phyloP scores from a whole-genome alignment of 2,329 filamentous ascomycete species.

The Xylariaceae sp. region DNA sequence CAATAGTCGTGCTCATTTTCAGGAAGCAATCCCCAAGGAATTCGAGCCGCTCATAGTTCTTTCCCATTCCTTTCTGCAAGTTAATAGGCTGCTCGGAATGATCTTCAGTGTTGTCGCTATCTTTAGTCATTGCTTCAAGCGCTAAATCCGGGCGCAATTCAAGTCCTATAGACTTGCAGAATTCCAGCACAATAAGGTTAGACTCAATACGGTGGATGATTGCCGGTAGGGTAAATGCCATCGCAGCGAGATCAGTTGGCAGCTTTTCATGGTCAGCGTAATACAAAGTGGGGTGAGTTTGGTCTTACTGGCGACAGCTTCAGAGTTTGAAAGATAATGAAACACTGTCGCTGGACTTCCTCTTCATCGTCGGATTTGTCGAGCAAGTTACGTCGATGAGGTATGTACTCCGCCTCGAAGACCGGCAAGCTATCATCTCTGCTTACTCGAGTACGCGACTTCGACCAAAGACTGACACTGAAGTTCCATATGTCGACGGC shows the following conservation, averaged over 20 bases:
- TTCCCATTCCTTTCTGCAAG: constrained; percentile 81
- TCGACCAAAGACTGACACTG: constrained; percentile 72
- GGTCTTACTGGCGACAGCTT: constrained; percentile 69
- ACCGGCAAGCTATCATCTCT: constrained; percentile 77
- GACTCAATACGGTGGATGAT: constrained; percentile 83
- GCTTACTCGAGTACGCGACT: constrained; percentile 47
- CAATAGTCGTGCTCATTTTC: constrained; percentile 92
- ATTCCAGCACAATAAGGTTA: constrained; percentile 76
- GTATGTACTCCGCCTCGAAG: constrained; percentile 68
- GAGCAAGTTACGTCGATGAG: constrained; percentile 79
- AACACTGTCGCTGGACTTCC: constrained; percentile 51
- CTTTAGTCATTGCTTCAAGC: constrained; percentile 88
- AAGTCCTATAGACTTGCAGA: constrained; percentile 63
- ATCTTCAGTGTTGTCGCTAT: constrained; percentile 80
- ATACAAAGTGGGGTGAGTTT: neutral
- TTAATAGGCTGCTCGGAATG: constrained; percentile 66
- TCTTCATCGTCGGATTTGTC: constrained; percentile 61
- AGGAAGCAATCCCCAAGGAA: constrained; percentile 92
- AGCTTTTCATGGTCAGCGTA: constrained; percentile 48
- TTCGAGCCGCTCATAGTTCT: constrained; percentile 92
- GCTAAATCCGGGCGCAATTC: constrained; percentile 66
- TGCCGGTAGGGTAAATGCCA: constrained; percentile 74
- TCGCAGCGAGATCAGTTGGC: constrained; percentile 65
- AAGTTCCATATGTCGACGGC: constrained; percentile 73
- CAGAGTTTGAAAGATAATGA: constrained; percentile 74